These are phyloP conservation scores for Hypoxylon fuscum DNA, from an alignment of 495 filamentous ascomycete genomes.

Conservation along the genomic window DNA sequence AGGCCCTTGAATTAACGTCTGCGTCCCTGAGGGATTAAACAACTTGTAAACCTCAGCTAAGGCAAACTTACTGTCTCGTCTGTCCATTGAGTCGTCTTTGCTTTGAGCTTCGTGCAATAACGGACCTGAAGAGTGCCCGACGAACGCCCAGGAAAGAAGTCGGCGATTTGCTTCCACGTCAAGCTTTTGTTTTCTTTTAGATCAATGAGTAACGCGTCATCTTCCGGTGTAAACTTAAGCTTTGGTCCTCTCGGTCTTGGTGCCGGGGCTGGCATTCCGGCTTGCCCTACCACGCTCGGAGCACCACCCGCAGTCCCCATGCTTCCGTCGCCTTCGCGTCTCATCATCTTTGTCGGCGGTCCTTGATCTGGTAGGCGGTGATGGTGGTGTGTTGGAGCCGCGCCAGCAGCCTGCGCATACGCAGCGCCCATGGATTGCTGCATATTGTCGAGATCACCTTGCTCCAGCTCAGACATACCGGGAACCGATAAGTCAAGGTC, in stretches of 20 bases:
- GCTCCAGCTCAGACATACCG: conserved; percentile 59
- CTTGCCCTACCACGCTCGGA: conserved; percentile 79
- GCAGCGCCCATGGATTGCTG: conserved; percentile 57
- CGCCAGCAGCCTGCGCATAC: conserved; percentile 50
- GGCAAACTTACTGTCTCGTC: conserved; percentile 79
- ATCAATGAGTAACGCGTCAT: conserved; percentile 83
- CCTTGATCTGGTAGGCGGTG: conserved; percentile 75
- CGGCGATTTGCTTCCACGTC: conserved; percentile 95
- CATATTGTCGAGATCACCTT: conserved; percentile 59
- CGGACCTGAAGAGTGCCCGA: conserved; percentile 90
- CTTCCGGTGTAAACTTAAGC: conserved; percentile 88
- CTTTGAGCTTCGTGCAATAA: conserved; percentile 93
- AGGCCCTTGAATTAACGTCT: conserved; percentile 27
- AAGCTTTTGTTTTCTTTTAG: conserved; percentile 92
- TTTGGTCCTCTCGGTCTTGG: conserved; percentile 82
- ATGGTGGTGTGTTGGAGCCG: conserved; percentile 70
- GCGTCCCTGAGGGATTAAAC: conserved; percentile 8
- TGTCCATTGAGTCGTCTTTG: conserved; percentile 90
- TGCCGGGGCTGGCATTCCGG: conserved; percentile 83
- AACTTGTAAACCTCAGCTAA: conserved; percentile 14
- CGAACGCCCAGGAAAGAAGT: conserved; percentile 89
- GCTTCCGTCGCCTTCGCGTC: conserved; percentile 58
- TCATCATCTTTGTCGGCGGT: conserved; percentile 64
- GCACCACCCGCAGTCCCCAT: conserved; percentile 57
- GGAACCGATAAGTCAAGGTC: conserved; percentile 60